phyloP scores from a whole-genome alignment of 306 rosid genomes.

The Rubus idaeus region DNA sequence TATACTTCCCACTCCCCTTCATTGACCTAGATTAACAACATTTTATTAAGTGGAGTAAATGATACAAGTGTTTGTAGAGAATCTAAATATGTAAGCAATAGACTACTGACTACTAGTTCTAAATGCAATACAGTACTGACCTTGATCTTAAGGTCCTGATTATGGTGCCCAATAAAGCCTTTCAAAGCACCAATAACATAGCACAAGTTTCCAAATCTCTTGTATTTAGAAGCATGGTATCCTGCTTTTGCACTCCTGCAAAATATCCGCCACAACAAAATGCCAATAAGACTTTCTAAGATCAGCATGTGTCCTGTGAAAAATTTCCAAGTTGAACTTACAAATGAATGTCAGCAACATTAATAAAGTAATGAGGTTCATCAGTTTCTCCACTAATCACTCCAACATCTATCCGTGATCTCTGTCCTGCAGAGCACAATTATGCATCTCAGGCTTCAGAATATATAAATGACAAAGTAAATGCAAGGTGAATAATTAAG shows the following conservation, averaged over 20 bases:
- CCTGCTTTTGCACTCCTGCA: conserved; percentile 98
- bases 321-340: conserved; percentile 53
- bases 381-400: conserved; percentile 56
- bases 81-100: background rate
- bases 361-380: conserved; percentile 72
- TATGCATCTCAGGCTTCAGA: conserved; percentile 6
- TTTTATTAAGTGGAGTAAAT: background rate
- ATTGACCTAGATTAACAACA: conserved; percentile 54
- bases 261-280: conserved; percentile 15
- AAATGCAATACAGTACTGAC: conserved; percentile 32
- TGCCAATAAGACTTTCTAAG: conserved; percentile 17
- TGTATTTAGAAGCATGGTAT: conserved; percentile 74
- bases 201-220: conserved; percentile 87
- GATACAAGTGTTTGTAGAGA: background rate
- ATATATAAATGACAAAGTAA: conserved; percentile 26
- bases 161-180: conserved; percentile 82
- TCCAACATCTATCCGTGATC: conserved; percentile 76
- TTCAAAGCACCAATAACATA: conserved; percentile 88
- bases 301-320: conserved; percentile 15
- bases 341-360: conserved; percentile 95
- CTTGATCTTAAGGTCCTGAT: conserved; percentile 79
- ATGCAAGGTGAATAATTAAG: conserved; percentile 2
- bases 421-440: conserved; percentile 55
- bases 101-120: background rate
- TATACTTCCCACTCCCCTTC: conserved; percentile 78